phyloP scores from a whole-genome alignment of 2,329 filamentous ascomycete species.

The Beauveria asiatica region DNA sequence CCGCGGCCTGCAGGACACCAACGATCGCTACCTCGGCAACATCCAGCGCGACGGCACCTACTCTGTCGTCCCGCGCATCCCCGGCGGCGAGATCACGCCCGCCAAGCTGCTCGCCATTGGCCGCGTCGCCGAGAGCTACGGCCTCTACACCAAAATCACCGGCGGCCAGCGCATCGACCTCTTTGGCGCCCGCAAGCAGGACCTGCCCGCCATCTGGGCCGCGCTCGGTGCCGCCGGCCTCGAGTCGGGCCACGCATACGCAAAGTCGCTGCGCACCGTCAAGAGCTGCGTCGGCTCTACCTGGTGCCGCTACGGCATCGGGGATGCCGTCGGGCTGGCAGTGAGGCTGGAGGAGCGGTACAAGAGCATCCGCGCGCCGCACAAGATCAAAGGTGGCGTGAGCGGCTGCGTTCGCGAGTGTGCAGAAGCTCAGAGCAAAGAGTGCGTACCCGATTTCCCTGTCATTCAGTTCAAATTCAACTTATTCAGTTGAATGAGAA shows the following conservation, averaged over 20 bases:
- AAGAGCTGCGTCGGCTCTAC: constrained; percentile 89
- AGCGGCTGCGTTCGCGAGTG: constrained; percentile 90
- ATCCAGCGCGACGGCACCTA: constrained; percentile 90
- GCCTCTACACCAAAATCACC: constrained; percentile 84
- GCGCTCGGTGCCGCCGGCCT: constrained; percentile 74
- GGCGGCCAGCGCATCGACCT: constrained; percentile 87
- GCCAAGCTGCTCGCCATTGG: constrained; percentile 80
- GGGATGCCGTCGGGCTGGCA: constrained; percentile 86
- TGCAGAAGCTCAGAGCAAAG: constrained; percentile 86
- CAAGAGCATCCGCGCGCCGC: constrained; percentile 80
- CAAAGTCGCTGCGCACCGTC: constrained; percentile 79
- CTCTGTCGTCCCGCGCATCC: constrained; percentile 75
- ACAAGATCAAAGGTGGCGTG: constrained; percentile 87
- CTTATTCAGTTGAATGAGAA: no score
- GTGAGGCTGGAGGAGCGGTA: constrained; percentile 82
- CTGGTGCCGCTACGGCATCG: constrained; percentile 84
- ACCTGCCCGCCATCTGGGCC: constrained; percentile 74
- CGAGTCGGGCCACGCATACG: constrained; percentile 87
- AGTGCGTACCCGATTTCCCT: constrained; percentile 41
- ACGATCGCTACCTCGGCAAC: constrained; percentile 80
- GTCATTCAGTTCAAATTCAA: neutral
- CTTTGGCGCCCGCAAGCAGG: constrained; percentile 85
- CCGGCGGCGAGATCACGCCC: constrained; percentile 79
- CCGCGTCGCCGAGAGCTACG: constrained; percentile 74
- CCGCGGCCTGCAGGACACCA: constrained; percentile 80